Evolutionary conservation across 306 rosid genomes (phyloP).

Genomic region (Quercus berberidifolia): DNA sequence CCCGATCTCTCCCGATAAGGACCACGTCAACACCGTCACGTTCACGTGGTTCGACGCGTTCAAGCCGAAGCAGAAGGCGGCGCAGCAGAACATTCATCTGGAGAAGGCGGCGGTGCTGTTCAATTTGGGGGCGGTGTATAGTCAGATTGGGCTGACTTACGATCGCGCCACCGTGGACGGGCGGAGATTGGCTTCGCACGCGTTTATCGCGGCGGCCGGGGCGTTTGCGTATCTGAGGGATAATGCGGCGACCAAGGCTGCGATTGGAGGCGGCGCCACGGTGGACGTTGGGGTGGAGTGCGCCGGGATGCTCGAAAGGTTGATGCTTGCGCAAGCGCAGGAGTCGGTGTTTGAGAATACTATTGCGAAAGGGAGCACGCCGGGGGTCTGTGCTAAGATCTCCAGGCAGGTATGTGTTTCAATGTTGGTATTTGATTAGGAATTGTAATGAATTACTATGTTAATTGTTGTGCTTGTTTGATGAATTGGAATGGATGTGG

Average conservation of each 20-base stretch:
- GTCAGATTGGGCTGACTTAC: slow-evolving; percentile 81
- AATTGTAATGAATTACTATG: too few species aligned
- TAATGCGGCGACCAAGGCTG: slow-evolving; percentile 73
- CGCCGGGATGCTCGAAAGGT: slow-evolving; percentile 85
- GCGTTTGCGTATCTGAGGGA: slow-evolving; percentile 71
- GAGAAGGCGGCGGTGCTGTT: slow-evolving; percentile 88
- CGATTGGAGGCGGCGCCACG: slow-evolving; percentile 74
- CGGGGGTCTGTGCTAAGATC: slow-evolving; percentile 96
- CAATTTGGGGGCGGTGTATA: slow-evolving; percentile 82
- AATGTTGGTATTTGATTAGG: too few species aligned
- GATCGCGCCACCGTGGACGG: slow-evolving; percentile 87
- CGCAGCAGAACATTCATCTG: slow-evolving; percentile 92
- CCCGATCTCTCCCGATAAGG: slow-evolving; percentile 85
- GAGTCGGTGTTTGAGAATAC: slow-evolving; percentile 93
- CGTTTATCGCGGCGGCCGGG: slow-evolving; percentile 85
- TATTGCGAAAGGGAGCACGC: slow-evolving; percentile 91
- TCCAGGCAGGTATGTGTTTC: slow-evolving; percentile 71
- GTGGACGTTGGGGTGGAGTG: slow-evolving; percentile 82
- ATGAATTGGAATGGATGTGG: too few species aligned
- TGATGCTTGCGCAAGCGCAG: slow-evolving; percentile 98
- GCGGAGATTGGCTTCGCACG: slow-evolving; percentile 69
- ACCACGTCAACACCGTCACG: slow-evolving; percentile 69
- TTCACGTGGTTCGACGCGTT: slow-evolving; percentile 94
- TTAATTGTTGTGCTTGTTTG: too few species aligned
- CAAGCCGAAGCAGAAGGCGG: slow-evolving; percentile 75